Base-by-base conservation (phyloP, 371 early-diverging fungal genomes). In the Lichtheimia hyalospora region DNA sequence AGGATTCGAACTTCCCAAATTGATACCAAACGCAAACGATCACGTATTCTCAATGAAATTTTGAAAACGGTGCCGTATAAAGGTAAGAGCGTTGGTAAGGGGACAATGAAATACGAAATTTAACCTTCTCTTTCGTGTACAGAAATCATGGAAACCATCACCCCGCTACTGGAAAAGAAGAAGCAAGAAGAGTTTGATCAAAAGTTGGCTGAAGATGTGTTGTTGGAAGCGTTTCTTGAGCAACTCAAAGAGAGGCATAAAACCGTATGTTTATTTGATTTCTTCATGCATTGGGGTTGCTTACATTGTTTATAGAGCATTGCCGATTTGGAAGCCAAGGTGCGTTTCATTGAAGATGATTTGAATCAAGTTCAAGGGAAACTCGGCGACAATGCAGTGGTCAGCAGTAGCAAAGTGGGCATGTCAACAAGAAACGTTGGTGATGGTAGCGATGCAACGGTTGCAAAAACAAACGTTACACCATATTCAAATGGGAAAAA, bases 151-250 rank as follows among this genome's bases (percentile, higher is more conserved):
- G 58, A 65, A 2, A 57, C 90, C 52, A 64, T 91, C 23, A 50
- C 63, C 23, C 67, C 79, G 39, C 73, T 91, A 23, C 66, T 84
- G 25, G 79, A 82, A 18, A 79, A 85, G 59, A 86, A 85, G 63
- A 77, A 79, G 46, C 58, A 76, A 40, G 59, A 85, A 50, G 86
- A 85, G 23, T 62, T 70, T 15, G 67, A 73, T 25, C 79, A 83
- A 48, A 61, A 69, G 39, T 75, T 80, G 49, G 68, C 80, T 21
- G 84, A 88, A 34, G 60, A 84, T 54, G 63, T 77, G 15, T 75
- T 90, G 7, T 64, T 89, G 40, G 64, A 76, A 25, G 76, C 83
- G 58, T 93, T 93, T 60, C 69, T 93, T 50, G 62, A 68, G 23
- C 77, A 77, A 20, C 69, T 67, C 12, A 64, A 67, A 40, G 44